Conservation (phyloP, 2,329 filamentous ascomycete genomes). For the Chaetomium sp. region DNA sequence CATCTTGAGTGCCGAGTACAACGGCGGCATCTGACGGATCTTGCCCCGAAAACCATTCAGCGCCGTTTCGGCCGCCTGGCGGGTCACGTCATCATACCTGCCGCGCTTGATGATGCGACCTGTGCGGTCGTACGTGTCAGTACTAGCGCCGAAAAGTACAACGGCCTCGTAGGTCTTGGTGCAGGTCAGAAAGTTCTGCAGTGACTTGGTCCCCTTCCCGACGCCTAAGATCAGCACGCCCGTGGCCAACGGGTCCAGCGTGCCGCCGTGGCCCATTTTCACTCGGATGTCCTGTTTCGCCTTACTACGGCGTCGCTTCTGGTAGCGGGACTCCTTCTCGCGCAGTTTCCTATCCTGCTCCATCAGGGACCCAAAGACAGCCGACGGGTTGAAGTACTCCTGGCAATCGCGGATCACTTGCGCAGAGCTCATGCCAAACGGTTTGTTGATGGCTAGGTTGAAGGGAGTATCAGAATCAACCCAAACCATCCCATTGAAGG, state of each 20-base stretch:
- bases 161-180: constrained; percentile 91
- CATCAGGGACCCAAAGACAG: constrained; percentile 72
- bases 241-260: constrained; percentile 87
- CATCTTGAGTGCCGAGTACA: constrained; percentile 90
- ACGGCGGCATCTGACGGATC: constrained; percentile 81
- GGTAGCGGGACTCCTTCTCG: constrained; percentile 49
- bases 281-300: constrained; percentile 60
- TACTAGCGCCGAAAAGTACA: constrained; percentile 83
- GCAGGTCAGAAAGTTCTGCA: constrained; percentile 74
- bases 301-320: constrained; percentile 52
- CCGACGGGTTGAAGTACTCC: constrained; percentile 72
- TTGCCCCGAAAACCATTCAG: constrained; percentile 70
- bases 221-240: constrained; percentile 87
- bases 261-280: constrained; percentile 95
- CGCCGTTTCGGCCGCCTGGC: constrained; percentile 68
- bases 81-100: constrained; percentile 74
- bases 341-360: constrained; percentile 52
- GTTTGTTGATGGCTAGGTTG: constrained; percentile 79
- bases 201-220: constrained; percentile 77
- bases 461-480: neutral
- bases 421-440: constrained; percentile 76
- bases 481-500: neutral
- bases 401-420: constrained; percentile 88
- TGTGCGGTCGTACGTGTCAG: constrained; percentile 83
- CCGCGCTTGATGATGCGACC: constrained; percentile 75